Evolutionary conservation across 2,329 filamentous ascomycete species (phyloP).

Genomic region (Teratosphaeria zuluensis): DNA sequence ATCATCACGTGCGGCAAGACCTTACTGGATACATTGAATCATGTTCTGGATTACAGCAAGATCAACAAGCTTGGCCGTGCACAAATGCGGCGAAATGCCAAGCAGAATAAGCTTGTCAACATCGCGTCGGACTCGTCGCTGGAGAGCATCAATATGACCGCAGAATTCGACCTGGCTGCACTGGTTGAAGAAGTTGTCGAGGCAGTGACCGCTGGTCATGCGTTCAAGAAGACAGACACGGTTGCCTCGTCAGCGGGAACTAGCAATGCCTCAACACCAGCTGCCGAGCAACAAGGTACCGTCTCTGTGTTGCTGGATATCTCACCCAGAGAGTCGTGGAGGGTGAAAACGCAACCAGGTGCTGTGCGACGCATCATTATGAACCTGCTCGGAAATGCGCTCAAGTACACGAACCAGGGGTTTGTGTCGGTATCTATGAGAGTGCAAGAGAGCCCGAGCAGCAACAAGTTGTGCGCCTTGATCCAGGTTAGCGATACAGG

Average conservation of each 20-base stretch:
- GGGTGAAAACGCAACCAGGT: slow-evolving; percentile 35
- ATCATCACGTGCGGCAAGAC: slow-evolving; percentile 40
- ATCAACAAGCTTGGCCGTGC: slow-evolving; percentile 30
- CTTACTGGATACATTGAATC: slow-evolving; percentile 36
- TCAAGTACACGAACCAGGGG: slow-evolving; percentile 37
- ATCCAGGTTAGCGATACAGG: slow-evolving; percentile 50
- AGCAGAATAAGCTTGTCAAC: slow-evolving; percentile 20
- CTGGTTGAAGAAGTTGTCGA: slow-evolving; percentile 46
- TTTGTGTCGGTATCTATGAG: slow-evolving; percentile 31
- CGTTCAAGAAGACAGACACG: slow-evolving; percentile 24
- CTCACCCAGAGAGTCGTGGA: slow-evolving; percentile 30
- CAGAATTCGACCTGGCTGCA: slow-evolving; percentile 34
- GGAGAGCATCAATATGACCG: slow-evolving; percentile 24
- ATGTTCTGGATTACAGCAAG: slow-evolving; percentile 34
- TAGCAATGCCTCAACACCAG: background rate
- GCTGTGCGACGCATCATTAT: slow-evolving; percentile 37
- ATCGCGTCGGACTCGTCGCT: slow-evolving; percentile 15
- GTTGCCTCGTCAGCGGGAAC: slow-evolving; percentile 1
- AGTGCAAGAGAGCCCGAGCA: slow-evolving; percentile 14
- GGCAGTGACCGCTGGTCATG: slow-evolving; percentile 44
- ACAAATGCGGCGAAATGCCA: slow-evolving; percentile 16
- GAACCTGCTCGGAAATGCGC: slow-evolving; percentile 39
- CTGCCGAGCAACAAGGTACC: slow-evolving; percentile 6
- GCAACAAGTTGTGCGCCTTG: slow-evolving; percentile 10
- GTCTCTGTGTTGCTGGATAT: slow-evolving; percentile 39